phyloP scores from a whole-genome alignment of 441 rosid genomes.

The Capsella rubella region DNA sequence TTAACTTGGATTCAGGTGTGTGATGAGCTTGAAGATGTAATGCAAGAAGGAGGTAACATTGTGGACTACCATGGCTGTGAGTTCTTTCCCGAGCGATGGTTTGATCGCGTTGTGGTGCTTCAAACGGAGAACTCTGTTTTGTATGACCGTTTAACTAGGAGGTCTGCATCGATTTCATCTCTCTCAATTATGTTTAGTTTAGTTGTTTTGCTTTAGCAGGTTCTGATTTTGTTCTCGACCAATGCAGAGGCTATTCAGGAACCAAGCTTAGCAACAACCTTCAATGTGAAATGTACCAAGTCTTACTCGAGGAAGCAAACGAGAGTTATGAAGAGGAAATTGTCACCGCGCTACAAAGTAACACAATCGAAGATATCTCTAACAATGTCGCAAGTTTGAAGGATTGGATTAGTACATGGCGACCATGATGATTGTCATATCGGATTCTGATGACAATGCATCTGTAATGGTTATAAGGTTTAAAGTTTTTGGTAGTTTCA shows the following conservation, averaged over 20 bases:
- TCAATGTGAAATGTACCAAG: slow-evolving; percentile 27
- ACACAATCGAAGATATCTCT: slow-evolving; percentile 71
- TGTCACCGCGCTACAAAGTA: slow-evolving; percentile 65
- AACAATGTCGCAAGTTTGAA: slow-evolving; percentile 64
- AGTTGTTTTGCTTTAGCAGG: background rate
- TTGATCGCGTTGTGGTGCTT: slow-evolving; percentile 85
- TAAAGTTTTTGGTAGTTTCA: background rate
- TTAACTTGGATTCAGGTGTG: slow-evolving; percentile 59
- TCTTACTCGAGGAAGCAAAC: slow-evolving; percentile 85
- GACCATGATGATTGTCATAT: slow-evolving; percentile 39
- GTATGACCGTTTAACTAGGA: slow-evolving; percentile 80
- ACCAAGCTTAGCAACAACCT: slow-evolving; percentile 78
- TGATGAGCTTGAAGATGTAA: slow-evolving; percentile 89
- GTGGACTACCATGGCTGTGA: slow-evolving; percentile 97
- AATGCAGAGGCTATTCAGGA: slow-evolving; percentile 75
- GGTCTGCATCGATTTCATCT: slow-evolving; percentile 43
- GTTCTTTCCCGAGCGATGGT: slow-evolving; percentile 92
- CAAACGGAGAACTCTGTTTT: slow-evolving; percentile 78
- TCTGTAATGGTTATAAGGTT: background rate
- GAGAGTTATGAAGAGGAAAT: slow-evolving; percentile 75
- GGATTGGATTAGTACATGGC: slow-evolving; percentile 75
- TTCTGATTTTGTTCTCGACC: slow-evolving; percentile 22
- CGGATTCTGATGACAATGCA: background rate
- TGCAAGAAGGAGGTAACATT: slow-evolving; percentile 88
- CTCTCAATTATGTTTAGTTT: slow-evolving; percentile 5